Evolutionary conservation across 306 rosid genomes (phyloP).

Genomic region (Prunus fruticosa): DNA sequence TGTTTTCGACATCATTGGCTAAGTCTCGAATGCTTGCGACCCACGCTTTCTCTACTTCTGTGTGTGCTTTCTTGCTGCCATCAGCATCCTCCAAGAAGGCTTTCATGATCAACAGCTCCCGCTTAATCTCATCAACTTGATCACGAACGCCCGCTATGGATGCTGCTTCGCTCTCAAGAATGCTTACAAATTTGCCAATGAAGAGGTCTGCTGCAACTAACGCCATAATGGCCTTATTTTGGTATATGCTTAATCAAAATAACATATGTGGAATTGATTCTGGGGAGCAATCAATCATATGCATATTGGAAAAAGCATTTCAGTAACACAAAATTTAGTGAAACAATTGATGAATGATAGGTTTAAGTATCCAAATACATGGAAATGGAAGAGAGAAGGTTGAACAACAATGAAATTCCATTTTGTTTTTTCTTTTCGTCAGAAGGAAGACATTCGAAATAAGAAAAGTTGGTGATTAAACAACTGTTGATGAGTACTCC

Average conservation of each 20-base stretch:
- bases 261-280: not conserved
- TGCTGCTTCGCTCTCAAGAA: not conserved
- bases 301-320: too few relatives aligned
- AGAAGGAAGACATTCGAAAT: too few relatives aligned
- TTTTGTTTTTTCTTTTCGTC: too few relatives aligned
- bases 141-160: not conserved
- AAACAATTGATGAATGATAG: too few relatives aligned
- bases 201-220: not conserved
- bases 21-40: not conserved
- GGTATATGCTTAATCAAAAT: not conserved
- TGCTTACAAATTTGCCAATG: not conserved
- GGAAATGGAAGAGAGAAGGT: too few relatives aligned
- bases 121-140: conserved; percentile 1
- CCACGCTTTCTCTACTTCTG: not conserved
- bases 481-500: too few relatives aligned
- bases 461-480: too few relatives aligned
- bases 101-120: not conserved
- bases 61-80: too few relatives aligned
- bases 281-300: not conserved
- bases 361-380: too few relatives aligned
- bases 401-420: too few relatives aligned
- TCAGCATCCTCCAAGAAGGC: conserved; percentile 6
- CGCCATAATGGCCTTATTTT: not conserved
- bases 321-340: too few relatives aligned
- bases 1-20: conserved; percentile 2